A percentile compares a stretch with the other conserved stretches of the same genome.
Evolutionary conservation across 768 basidiomycete species (phyloP).

Genomic region (Harrya chromipes): DNA sequence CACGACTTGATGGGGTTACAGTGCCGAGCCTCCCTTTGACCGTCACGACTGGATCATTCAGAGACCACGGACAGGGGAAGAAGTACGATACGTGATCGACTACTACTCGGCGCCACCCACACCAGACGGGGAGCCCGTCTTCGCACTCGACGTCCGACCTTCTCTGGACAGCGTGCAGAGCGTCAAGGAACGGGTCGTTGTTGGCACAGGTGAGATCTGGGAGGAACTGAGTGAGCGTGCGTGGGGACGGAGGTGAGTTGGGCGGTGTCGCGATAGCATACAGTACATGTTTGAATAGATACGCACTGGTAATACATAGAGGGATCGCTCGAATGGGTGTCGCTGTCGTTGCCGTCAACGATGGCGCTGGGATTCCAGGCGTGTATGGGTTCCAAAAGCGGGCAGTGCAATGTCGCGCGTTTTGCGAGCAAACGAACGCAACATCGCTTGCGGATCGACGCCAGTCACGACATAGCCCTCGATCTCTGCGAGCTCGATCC

Average conservation of each 20-base stretch:
- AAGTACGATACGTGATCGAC: constrained; percentile 96
- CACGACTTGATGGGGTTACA: constrained; percentile 31
- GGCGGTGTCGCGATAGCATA: constrained; percentile 8
- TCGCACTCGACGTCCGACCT: constrained; percentile 92
- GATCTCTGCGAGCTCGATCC: constrained; percentile 5
- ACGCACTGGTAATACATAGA: constrained; percentile 2
- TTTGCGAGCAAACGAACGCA: constrained; percentile 4
- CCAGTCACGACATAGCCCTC: neutral
- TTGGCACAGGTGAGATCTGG: constrained; percentile 72
- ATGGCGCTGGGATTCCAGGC: constrained; percentile 7
- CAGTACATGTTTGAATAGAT: constrained; percentile 3
- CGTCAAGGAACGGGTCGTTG: constrained; percentile 66
- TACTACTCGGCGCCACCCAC: constrained; percentile 95
- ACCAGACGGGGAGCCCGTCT: constrained; percentile 89
- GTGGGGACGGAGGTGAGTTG: constrained; percentile 22
- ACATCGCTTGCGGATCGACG: constrained; percentile 5
- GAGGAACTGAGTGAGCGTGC: constrained; percentile 31
- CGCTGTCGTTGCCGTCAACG: constrained; percentile 1
- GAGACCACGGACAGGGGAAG: constrained; percentile 71
- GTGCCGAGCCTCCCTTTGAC: constrained; percentile 92
- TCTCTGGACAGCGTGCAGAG: constrained; percentile 85
- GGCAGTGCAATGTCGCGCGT: constrained; percentile 18
- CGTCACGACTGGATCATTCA: constrained; percentile 97
- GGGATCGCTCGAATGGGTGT: neutral
- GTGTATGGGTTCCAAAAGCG: constrained; percentile 20